Conservation (phyloP, 176 grass and related monocot genomes). For the Eragrostis curvula region DNA sequence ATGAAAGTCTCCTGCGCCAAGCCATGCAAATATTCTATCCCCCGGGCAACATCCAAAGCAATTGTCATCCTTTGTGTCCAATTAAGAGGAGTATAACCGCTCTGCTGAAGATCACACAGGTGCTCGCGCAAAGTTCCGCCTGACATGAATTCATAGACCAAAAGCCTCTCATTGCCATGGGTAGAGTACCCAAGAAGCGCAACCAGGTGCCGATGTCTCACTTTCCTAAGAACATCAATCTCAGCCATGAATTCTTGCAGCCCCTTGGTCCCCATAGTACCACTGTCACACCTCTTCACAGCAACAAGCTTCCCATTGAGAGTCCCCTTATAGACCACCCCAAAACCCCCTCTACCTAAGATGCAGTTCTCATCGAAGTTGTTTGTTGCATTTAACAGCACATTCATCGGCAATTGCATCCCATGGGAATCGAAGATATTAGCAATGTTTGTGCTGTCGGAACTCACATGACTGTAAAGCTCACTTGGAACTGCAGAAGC, state of each 20-base stretch:
- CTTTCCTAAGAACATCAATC: constrained; percentile 95
- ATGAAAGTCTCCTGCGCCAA: constrained; percentile 98
- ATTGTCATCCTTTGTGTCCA: constrained; percentile 91
- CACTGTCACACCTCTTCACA: constrained; percentile 76
- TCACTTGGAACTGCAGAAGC: constrained; percentile 38
- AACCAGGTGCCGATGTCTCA: constrained; percentile 90
- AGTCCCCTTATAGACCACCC: constrained; percentile 85
- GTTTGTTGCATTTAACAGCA: constrained; percentile 74
- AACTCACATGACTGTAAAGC: constrained; percentile 48
- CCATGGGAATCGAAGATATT: constrained; percentile 65
- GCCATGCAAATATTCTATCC: constrained; percentile 93
- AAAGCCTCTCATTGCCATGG: constrained; percentile 77
- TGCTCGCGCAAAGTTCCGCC: constrained; percentile 79
- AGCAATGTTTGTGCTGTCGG: constrained; percentile 44
- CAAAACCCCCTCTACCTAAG: constrained; percentile 91
- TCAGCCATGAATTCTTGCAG: constrained; percentile 89
- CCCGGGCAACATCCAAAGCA: constrained; percentile 94
- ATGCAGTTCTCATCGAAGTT: constrained; percentile 76
- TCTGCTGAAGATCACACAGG: constrained; percentile 72
- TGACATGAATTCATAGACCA: constrained; percentile 96
- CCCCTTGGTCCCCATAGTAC: constrained; percentile 84
- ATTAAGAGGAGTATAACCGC: constrained; percentile 68
- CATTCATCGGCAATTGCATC: constrained; percentile 75
- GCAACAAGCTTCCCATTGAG: constrained; percentile 76
- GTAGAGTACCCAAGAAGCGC: constrained; percentile 88